Evolutionary conservation across 2,329 filamentous ascomycete genomes (phyloP).

Genomic region (Fusarium setosum): DNA sequence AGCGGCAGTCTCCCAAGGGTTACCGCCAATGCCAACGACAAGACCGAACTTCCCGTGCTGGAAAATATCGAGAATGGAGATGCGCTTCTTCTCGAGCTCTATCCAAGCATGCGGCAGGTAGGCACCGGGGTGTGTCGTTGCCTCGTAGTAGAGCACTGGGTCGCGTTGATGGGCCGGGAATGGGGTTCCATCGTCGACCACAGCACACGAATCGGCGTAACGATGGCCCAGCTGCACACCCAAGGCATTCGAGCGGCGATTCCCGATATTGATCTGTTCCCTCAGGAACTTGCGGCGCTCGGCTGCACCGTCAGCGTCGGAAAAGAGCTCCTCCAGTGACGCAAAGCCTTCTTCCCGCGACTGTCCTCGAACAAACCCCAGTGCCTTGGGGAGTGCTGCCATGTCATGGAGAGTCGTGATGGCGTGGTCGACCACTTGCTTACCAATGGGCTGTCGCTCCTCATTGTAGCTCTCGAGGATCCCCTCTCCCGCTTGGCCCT

Average conservation of each 20-base stretch:
- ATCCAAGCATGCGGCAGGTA: constrained; percentile 73
- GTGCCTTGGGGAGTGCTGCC: constrained; percentile 54
- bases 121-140: constrained; percentile 67
- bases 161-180: constrained; percentile 46
- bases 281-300: constrained; percentile 14
- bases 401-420: constrained; percentile 69
- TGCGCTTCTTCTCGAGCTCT: constrained; percentile 52
- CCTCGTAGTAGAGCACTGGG: constrained; percentile 54
- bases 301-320: constrained; percentile 14
- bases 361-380: constrained; percentile 52
- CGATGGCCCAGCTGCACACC: constrained; percentile 23
- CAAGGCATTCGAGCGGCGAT: constrained; percentile 18
- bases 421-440: constrained; percentile 62
- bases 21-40: constrained; percentile 66
- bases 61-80: constrained; percentile 71
- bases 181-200: constrained; percentile 50
- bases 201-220: constrained; percentile 16
- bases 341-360: constrained; percentile 20
- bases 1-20: constrained; percentile 64
- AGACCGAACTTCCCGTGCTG: constrained; percentile 65
- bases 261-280: constrained; percentile 6
- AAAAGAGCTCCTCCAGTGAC: constrained; percentile 18
- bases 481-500: constrained; percentile 44
- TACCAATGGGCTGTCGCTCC: constrained; percentile 62
- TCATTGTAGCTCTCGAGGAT: constrained; percentile 57